Percentiles rank a stretch among this genome's conserved stretches.
Conservation (phyloP, 768 basidiomycete species). For the Kwoniella pini region DNA sequence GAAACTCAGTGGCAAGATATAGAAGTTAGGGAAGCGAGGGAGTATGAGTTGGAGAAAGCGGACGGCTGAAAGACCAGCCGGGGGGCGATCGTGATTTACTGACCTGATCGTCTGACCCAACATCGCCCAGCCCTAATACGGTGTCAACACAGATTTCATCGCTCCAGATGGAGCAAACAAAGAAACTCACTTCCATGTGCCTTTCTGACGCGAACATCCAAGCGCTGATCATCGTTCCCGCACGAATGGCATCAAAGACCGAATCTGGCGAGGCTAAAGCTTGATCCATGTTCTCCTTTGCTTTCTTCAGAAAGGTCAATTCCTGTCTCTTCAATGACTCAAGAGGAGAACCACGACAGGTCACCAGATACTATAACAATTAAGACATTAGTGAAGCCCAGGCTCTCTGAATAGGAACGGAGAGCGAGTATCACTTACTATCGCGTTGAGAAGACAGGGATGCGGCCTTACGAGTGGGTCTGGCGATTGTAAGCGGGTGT, state of each 20-base stretch:
- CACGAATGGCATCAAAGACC: slow-evolving; percentile 28
- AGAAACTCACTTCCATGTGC: slow-evolving; percentile 22
- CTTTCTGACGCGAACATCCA: slow-evolving; percentile 15
- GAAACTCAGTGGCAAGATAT: too few relatives aligned
- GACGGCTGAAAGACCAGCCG: too few relatives aligned
- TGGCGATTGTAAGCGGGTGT: slow-evolving; percentile 5
- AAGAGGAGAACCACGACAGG: slow-evolving; percentile 17
- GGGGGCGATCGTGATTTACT: background rate
- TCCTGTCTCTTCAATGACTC: slow-evolving; percentile 15
- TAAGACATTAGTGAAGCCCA: too few relatives aligned
- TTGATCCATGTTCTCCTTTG: slow-evolving; percentile 15
- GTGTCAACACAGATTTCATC: background rate
- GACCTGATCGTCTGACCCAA: slow-evolving; percentile 20
- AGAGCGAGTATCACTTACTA: slow-evolving; percentile 8
- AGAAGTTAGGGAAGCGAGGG: background rate
- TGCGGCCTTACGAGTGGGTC: slow-evolving; percentile 20
- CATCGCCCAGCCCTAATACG: slow-evolving; percentile 17
- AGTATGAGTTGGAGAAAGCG: too few relatives aligned
- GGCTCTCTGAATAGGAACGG: too few relatives aligned
- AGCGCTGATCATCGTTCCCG: slow-evolving; percentile 22
- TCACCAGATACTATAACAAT: slow-evolving; percentile 21
- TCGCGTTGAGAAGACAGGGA: slow-evolving; percentile 25
- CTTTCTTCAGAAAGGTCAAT: slow-evolving; percentile 5
- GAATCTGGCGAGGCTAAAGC: slow-evolving; percentile 4
- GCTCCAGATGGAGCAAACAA: too few relatives aligned